Percentiles rank a stretch among this genome's conserved stretches.
Conservation (phyloP, 2,329 filamentous ascomycete species). For the Ascochyta pisi region DNA sequence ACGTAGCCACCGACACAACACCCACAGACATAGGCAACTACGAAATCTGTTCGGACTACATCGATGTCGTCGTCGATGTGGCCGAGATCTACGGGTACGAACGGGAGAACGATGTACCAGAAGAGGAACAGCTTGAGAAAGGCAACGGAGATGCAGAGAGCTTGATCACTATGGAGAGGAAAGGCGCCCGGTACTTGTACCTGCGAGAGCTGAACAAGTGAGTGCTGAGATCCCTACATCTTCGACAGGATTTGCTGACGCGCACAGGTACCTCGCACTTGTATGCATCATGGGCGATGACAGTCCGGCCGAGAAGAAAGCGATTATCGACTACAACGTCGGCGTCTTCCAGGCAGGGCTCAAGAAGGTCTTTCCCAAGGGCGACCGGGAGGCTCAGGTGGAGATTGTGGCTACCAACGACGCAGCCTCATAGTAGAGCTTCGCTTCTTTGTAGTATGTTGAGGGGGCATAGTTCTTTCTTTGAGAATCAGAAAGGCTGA, state of each 20-base stretch:
- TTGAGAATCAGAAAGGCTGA: not conserved
- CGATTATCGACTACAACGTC: conserved; percentile 85
- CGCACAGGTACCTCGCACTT: conserved; percentile 73
- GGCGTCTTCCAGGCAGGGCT: conserved; percentile 81
- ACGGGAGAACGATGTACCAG: conserved; percentile 39
- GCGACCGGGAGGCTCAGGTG: conserved; percentile 38
- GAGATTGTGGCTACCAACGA: conserved; percentile 34
- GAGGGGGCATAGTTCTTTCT: no score
- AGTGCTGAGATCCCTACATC: conserved; percentile 29
- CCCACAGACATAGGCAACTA: conserved; percentile 95
- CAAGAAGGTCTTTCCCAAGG: conserved; percentile 73
- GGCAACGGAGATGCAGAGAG: conserved; percentile 65
- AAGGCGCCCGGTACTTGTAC: conserved; percentile 66
- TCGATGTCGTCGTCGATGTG: conserved; percentile 97
- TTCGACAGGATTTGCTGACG: conserved; percentile 6
- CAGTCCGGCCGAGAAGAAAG: conserved; percentile 82
- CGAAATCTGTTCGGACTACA: conserved; percentile 98
- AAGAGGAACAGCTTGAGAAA: conserved; percentile 47
- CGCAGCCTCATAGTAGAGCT: conserved; percentile 11
- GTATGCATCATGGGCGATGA: conserved; percentile 86
- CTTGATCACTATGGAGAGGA: conserved; percentile 66
- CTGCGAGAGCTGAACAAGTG: conserved; percentile 72
- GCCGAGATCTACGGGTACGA: conserved; percentile 92
- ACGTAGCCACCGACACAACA: conserved; percentile 93
- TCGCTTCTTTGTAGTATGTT: not conserved